Conservation (phyloP, 2,329 filamentous ascomycete species). For the Aureobasidium lini region DNA sequence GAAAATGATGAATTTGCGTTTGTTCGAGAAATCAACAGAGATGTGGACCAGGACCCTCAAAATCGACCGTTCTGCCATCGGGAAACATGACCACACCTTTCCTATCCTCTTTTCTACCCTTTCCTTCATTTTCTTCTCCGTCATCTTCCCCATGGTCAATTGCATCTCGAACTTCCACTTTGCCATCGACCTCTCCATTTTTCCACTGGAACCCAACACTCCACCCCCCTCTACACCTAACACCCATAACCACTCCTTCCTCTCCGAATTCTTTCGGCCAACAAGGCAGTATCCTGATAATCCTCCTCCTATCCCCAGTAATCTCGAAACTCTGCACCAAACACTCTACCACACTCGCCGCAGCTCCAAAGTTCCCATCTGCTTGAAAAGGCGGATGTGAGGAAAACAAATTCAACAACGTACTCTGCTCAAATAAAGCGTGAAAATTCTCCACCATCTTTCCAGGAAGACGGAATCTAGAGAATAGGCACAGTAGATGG, state of each 20-base stretch:
- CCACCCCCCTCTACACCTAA: not conserved
- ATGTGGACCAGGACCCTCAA: not conserved
- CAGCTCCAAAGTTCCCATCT: constrained; percentile 1
- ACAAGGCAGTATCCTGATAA: not conserved
- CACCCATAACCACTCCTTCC: not conserved
- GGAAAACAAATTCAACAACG: not conserved
- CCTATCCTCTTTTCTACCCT: not conserved
- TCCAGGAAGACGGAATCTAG: not conserved
- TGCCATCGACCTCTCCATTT: not conserved
- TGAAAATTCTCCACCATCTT: not conserved
- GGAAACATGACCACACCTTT: not conserved
- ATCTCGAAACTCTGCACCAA: constrained; percentile 8
- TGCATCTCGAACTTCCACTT: constrained; percentile 16
- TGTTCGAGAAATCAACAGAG: not conserved
- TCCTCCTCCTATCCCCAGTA: not conserved
- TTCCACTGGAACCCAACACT: not conserved
- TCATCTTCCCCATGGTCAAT: too few relatives aligned
- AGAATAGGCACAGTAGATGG: not conserved
- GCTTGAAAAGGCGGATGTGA: constrained; percentile 5
- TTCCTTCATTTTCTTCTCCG: not conserved
- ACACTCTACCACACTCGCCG: not conserved
- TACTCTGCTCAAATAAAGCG: not conserved
- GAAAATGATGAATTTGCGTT: too few relatives aligned
- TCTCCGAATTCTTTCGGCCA: not conserved
- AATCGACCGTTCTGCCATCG: not conserved